Conservation (phyloP, 768 basidiomycete genomes). For the Tricholoma matsutake region DNA sequence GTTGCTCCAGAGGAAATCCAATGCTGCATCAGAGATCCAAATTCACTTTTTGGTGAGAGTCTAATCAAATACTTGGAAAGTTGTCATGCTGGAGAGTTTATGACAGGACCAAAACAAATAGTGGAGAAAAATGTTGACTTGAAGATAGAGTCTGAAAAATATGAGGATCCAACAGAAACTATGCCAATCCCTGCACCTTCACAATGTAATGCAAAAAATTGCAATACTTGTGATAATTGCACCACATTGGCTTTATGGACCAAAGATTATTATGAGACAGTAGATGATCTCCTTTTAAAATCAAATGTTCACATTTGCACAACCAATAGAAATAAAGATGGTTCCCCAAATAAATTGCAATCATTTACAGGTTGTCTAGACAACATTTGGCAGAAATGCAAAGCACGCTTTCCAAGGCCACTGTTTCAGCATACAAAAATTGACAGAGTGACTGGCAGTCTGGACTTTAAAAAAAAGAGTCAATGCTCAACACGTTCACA, state of each 20-base stretch:
- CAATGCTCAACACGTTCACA: constrained; percentile 30
- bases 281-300: too few relatives aligned
- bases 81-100: neutral
- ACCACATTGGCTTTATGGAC: too few relatives aligned
- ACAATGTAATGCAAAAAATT: too few relatives aligned
- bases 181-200: too few relatives aligned
- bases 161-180: too few relatives aligned
- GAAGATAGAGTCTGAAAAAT: too few relatives aligned
- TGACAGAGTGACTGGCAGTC: constrained; percentile 20
- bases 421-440: constrained; percentile 7
- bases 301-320: too few relatives aligned
- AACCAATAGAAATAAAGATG: neutral
- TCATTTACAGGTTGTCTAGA: neutral
- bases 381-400: constrained; percentile 23
- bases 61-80: neutral
- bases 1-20: constrained; percentile 27
- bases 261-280: too few relatives aligned
- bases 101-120: too few relatives aligned
- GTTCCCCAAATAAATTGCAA: neutral
- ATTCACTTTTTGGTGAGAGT: neutral
- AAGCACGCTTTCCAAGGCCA: constrained; percentile 28
- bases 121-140: too few relatives aligned
- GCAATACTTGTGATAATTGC: too few relatives aligned
- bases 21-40: constrained; percentile 18
- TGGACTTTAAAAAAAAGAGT: constrained; percentile 23